Conservation (phyloP, 495 filamentous ascomycete species). For the Penicilliopsis zonata region DNA sequence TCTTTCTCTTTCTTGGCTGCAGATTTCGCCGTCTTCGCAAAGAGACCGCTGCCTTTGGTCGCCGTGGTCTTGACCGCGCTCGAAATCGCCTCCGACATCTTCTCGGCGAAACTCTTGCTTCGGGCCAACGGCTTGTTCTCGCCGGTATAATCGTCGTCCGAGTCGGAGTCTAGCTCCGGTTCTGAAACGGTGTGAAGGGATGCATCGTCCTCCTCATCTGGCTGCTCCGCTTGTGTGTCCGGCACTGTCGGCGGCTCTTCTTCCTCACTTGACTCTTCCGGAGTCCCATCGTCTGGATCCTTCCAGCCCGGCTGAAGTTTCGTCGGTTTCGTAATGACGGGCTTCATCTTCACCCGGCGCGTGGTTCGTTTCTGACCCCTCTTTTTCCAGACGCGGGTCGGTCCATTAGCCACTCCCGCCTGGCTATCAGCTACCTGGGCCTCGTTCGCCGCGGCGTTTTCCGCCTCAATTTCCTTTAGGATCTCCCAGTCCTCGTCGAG, state of each 20-base stretch:
- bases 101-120: constrained; percentile 32
- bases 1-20: constrained; percentile 13
- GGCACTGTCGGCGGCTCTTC: constrained; percentile 19
- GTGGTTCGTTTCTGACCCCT: constrained; percentile 86
- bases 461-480: constrained; percentile 67
- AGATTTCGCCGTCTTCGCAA: constrained; percentile 15
- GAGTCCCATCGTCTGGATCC: constrained; percentile 10
- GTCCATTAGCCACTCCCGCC: constrained; percentile 29
- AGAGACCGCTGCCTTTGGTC: constrained; percentile 14
- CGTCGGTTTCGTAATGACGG: constrained; percentile 28
- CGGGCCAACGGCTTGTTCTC: constrained; percentile 8
- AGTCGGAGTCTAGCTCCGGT: constrained; percentile 14
- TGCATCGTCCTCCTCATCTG: neutral
- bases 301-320: constrained; percentile 16
- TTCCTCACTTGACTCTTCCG: constrained; percentile 16
- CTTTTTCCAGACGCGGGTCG: constrained; percentile 69
- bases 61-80: constrained; percentile 11
- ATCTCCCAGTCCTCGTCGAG: constrained; percentile 71
- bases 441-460: constrained; percentile 19
- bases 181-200: constrained; percentile 6
- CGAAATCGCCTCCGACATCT: constrained; percentile 31
- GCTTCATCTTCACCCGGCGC: constrained; percentile 60
- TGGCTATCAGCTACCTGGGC: constrained; percentile 56
- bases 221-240: constrained; percentile 18
- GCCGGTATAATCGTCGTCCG: constrained; percentile 17